Evolutionary conservation across 2,329 filamentous ascomycete species (phyloP).

Genomic region (Alternaria brassicicola): DNA sequence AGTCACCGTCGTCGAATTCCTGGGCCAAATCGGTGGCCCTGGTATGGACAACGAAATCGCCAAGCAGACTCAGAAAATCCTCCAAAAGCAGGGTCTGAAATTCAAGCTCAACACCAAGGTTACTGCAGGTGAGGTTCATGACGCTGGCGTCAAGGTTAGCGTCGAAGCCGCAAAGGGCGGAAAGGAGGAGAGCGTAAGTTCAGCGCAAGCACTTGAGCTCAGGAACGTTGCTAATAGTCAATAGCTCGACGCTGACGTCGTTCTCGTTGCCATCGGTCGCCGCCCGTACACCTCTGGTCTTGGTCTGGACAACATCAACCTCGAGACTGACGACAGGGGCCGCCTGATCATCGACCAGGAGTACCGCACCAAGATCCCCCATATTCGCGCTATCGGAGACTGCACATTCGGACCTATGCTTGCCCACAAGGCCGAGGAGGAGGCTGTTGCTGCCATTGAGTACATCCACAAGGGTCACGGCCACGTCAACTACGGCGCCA

Average conservation of each 20-base stretch:
- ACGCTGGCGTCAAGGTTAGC: constrained; percentile 78
- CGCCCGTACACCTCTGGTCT: constrained; percentile 92
- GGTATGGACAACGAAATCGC: constrained; percentile 96
- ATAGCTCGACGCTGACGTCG: constrained; percentile 90
- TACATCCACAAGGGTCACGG: constrained; percentile 98
- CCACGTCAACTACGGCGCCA: constrained; percentile 98
- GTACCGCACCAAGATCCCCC: constrained; percentile 96
- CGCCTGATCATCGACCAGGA: constrained; percentile 97
- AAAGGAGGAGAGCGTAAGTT: constrained; percentile 83
- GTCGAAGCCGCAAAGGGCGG: constrained; percentile 95
- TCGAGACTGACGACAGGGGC: constrained; percentile 90
- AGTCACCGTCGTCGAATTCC: constrained; percentile 96
- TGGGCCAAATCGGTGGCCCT: constrained; percentile 93
- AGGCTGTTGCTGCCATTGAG: constrained; percentile 91
- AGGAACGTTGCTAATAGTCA: constrained; percentile 21
- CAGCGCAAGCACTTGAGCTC: neutral
- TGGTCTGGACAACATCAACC: constrained; percentile 89
- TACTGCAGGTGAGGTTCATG: constrained; percentile 77
- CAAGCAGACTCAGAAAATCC: constrained; percentile 89
- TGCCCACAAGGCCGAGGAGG: constrained; percentile 98
- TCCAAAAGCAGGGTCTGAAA: constrained; percentile 95
- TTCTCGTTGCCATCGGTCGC: constrained; percentile 95
- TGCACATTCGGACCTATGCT: constrained; percentile 98
- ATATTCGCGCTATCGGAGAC: constrained; percentile 96
- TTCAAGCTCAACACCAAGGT: constrained; percentile 99